Evolutionary conservation across 2,329 filamentous ascomycete species (phyloP).

Genomic region (Niveomyces coronatus): DNA sequence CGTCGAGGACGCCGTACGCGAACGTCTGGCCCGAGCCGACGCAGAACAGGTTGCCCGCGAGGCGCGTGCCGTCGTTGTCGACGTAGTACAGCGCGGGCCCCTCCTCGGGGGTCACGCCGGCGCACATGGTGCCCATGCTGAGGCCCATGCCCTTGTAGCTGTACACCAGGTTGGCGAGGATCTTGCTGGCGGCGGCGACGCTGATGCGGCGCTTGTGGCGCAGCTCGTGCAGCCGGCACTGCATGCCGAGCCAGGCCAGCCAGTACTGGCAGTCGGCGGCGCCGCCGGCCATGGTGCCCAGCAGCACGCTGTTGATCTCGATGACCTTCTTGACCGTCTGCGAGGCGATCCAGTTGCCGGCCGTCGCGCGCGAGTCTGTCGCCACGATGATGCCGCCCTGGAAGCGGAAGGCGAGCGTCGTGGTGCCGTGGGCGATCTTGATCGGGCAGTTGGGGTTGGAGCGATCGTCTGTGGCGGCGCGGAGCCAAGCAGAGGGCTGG

Average conservation of each 20-base stretch:
- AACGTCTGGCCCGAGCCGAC: slow-evolving; percentile 98
- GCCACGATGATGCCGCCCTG: slow-evolving; percentile 97
- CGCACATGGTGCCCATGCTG: slow-evolving; percentile 99
- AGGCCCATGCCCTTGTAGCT: slow-evolving; percentile 98
- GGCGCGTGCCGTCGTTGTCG: slow-evolving; percentile 81
- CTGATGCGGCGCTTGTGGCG: slow-evolving; percentile 98
- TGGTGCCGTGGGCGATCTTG: slow-evolving; percentile 98
- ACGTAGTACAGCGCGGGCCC: slow-evolving; percentile 98
- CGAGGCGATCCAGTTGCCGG: slow-evolving; percentile 98
- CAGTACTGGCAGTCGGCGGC: slow-evolving; percentile 99
- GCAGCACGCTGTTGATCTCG: slow-evolving; percentile 87
- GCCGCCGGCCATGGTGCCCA: slow-evolving; percentile 97
- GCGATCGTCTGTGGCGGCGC: slow-evolving; percentile 93
- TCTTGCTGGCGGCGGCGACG: slow-evolving; percentile 94
- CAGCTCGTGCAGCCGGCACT: slow-evolving; percentile 97
- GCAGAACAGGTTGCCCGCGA: slow-evolving; percentile 93
- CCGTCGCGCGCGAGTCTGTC: slow-evolving; percentile 93
- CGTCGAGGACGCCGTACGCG: slow-evolving; percentile 94
- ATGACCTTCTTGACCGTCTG: slow-evolving; percentile 99
- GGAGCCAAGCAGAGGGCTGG: slow-evolving; percentile 87
- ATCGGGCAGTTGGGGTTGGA: slow-evolving; percentile 95
- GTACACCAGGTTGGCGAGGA: slow-evolving; percentile 96
- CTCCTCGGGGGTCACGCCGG: slow-evolving; percentile 89
- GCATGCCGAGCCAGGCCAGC: slow-evolving; percentile 97
- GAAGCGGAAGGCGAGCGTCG: slow-evolving; percentile 95